Percentiles rank a stretch among this genome's conserved stretches.
Evolutionary conservation across 2,329 filamentous ascomycete genomes (phyloP).

Genomic region (Metarhizium rileyi): DNA sequence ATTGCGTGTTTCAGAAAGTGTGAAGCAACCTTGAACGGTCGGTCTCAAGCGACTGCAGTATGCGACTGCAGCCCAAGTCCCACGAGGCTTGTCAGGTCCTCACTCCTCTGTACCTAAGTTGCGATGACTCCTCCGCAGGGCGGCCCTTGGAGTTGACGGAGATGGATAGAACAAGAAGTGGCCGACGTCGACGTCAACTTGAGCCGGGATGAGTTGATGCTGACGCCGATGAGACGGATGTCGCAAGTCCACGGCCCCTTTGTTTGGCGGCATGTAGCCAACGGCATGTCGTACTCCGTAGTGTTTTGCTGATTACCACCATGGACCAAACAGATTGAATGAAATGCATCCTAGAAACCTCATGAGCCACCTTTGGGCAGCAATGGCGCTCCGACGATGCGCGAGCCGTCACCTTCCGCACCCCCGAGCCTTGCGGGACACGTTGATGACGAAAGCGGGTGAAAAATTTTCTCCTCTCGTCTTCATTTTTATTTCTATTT

Average conservation of each 20-base stretch:
- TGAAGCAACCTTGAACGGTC: too few relatives aligned
- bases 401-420: not conserved
- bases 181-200: not conserved
- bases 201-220: not conserved
- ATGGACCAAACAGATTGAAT: too few relatives aligned
- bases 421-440: not conserved
- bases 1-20: not conserved
- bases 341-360: not conserved
- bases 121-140: too few relatives aligned
- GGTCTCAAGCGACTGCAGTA: not conserved
- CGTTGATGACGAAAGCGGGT: not conserved
- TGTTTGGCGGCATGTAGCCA: not conserved
- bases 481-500: not conserved
- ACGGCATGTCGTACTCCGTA: not conserved
- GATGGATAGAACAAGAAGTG: not conserved
- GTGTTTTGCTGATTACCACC: not conserved
- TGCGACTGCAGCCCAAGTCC: slow-evolving; percentile 6
- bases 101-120: too few relatives aligned
- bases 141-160: not conserved
- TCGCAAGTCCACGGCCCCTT: not conserved
- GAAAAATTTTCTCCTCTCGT: slow-evolving; percentile 1
- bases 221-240: not conserved
- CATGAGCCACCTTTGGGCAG: slow-evolving; percentile 9
- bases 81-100: slow-evolving; percentile 4
- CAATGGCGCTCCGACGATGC: slow-evolving; percentile 10